These are phyloP conservation scores for Didymella glomerata DNA, from an alignment of 2,329 filamentous ascomycete genomes.

Conservation along the genomic window DNA sequence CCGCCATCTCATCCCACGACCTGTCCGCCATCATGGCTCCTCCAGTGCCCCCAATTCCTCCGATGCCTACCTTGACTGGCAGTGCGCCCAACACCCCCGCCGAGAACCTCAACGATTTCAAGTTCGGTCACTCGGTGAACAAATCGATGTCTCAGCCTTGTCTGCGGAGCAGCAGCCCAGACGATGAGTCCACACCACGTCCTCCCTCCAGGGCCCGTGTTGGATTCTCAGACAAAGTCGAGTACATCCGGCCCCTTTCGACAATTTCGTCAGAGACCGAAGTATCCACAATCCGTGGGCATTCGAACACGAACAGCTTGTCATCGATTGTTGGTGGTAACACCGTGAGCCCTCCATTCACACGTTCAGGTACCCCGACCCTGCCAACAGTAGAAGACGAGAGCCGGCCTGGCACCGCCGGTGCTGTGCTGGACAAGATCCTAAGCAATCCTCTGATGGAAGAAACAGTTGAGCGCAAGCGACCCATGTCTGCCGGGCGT, in stretches of 20 bases:
- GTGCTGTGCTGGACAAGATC: constrained; percentile 68
- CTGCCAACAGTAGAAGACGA: constrained; percentile 55
- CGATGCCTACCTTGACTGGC: constrained; percentile 62
- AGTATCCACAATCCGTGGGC: constrained; percentile 73
- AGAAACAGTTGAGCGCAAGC: constrained; percentile 41
- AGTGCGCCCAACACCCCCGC: constrained; percentile 72
- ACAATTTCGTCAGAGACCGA: constrained; percentile 85
- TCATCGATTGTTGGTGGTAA: constrained; percentile 76
- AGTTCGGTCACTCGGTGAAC: constrained; percentile 47
- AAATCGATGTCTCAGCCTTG: constrained; percentile 53
- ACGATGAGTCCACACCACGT: constrained; percentile 44
- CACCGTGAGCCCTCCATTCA: constrained; percentile 56
- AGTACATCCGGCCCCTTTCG: constrained; percentile 84
- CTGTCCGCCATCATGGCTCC: constrained; percentile 73
- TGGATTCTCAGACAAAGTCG: constrained; percentile 83
- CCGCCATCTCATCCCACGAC: constrained; percentile 84
- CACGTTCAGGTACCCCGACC: constrained; percentile 52
- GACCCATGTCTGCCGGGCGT: constrained; percentile 49
- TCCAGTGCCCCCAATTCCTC: constrained; percentile 63
- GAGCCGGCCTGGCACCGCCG: constrained; percentile 71
- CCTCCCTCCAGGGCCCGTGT: constrained; percentile 69
- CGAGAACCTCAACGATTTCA: constrained; percentile 53
- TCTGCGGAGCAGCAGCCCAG: constrained; percentile 35
- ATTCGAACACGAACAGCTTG: constrained; percentile 80
- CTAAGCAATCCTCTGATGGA: constrained; percentile 37